Percentiles rank a stretch among this genome's conserved stretches.
phyloP scores from a whole-genome alignment of 2,329 filamentous ascomycete species.

The Colletotrichum nymphaeae region DNA sequence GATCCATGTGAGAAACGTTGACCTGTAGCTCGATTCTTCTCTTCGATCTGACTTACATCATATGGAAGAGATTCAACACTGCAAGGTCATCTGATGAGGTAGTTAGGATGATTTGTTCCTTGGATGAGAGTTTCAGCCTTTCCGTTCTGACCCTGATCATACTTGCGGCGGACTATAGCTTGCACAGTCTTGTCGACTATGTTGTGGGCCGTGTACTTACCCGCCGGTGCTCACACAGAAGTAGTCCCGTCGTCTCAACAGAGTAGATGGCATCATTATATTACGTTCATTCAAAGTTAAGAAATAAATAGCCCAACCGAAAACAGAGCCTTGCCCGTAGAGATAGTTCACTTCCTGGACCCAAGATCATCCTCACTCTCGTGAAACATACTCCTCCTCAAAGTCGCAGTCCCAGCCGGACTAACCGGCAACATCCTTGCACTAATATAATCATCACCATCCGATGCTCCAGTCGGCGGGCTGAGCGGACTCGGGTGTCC shows the following conservation, averaged over 20 bases:
- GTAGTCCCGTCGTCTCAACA: not conserved
- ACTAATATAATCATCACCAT: conserved; percentile 42
- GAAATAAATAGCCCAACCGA: not conserved
- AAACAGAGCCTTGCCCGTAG: not conserved
- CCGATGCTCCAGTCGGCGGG: conserved; percentile 41
- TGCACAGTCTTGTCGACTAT: not conserved
- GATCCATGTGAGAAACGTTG: too few species aligned
- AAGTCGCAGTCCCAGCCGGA: conserved; percentile 24
- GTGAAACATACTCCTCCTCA: conserved; percentile 54
- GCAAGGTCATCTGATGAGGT: not conserved
- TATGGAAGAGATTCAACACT: not conserved
- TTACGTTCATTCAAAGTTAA: not conserved
- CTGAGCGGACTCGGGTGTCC: conserved; percentile 37
- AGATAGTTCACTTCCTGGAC: not conserved
- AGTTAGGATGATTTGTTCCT: too few species aligned
- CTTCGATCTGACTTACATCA: not conserved
- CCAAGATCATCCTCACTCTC: conserved; percentile 53
- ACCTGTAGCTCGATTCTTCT: not conserved
- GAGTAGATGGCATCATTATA: not conserved
- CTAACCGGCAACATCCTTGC: conserved; percentile 35
- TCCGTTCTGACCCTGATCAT: not conserved
- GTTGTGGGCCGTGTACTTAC: not conserved
- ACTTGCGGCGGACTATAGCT: not conserved
- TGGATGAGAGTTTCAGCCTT: not conserved
- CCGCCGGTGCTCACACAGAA: not conserved